phyloP scores from a whole-genome alignment of 352 stramenopile species.

The Phytophthora brassicae region DNA sequence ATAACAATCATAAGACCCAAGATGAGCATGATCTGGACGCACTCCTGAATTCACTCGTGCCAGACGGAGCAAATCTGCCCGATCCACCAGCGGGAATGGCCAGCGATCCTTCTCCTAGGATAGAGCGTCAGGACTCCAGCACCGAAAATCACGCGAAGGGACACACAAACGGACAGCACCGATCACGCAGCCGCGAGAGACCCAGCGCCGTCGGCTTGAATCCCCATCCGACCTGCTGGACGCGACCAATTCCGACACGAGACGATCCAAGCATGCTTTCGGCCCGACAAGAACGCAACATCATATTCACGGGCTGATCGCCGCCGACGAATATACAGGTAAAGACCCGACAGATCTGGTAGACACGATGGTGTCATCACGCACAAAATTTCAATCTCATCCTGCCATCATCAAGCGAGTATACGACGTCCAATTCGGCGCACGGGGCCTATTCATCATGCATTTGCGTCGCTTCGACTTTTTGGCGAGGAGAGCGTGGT shows the following conservation, averaged over 20 bases:
- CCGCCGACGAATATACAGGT: slow-evolving; percentile 5
- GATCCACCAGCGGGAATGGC: too few species aligned
- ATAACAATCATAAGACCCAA: too few species aligned
- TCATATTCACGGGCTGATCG: not conserved
- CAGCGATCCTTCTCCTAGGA: too few species aligned
- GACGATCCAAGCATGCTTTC: slow-evolving; percentile 7
- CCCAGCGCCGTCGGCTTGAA: not conserved
- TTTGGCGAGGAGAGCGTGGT: slow-evolving; percentile 6
- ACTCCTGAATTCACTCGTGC: not conserved
- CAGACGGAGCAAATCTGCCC: too few species aligned
- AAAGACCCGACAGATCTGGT: not conserved
- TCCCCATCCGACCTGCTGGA: slow-evolving; percentile 2
- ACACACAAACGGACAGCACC: not conserved
- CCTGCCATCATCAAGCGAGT: slow-evolving; percentile 5
- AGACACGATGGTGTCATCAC: slow-evolving; percentile 15
- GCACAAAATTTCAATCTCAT: slow-evolving; percentile 22
- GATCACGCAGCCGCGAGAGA: not conserved
- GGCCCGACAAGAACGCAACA: not conserved
- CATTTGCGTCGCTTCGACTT: slow-evolving; percentile 17
- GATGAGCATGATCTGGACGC: not conserved
- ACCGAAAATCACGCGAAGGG: not conserved
- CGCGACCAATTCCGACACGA: not conserved
- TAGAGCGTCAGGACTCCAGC: too few species aligned
- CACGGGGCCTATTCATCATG: slow-evolving; percentile 9
- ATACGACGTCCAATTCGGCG: slow-evolving; percentile 15